Evolutionary conservation across 2,329 filamentous ascomycete genomes (phyloP), one percentile per base, ranked within the genome.

Genomic region (Fusarium udum): DNA sequence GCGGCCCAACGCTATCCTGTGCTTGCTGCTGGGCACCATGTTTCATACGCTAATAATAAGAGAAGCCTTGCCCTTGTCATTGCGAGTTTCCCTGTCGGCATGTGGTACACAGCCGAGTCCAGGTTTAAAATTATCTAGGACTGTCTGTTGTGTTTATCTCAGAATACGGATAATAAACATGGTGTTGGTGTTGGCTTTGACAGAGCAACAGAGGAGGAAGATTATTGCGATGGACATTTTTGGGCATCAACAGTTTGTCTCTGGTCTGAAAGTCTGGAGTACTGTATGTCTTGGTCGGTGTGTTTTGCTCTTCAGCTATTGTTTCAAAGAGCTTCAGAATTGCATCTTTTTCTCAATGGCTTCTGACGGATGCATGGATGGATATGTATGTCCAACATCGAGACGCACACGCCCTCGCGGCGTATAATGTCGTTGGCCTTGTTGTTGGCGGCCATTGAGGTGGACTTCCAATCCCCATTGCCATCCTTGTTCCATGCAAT

Each of bases 41-140:
- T 77, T 77, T 77, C 75, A 73, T 74, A 77, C 69, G 70, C 75
- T 76, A 76, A 76, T 74, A 74, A 74, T 64, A 68, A 74, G 63
- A 69, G 75, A 76, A 72, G 62, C 64, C 65, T 67, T 58, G 61
- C 69, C 73, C 71, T 69, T 76, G 73, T 65, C 57, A 69, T 42
- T 52, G 63, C 61, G 49, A 71, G 60, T 75, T 55, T 55, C 75
- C 71, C 64, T 76, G 70, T 63, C 65, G 72, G 61, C 67, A 75
- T 77, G 74, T 64, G 67, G 69, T 72, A 53, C 74, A 75, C 72
- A 75, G 73, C 73, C 69, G 67, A 67, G 63, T 62, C 60, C 52
- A 72, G 53, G 73, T 52, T 52, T 52, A 61, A 74, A 73, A 74
- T 74, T 74, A 74, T 72, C 68, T 74, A 72, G 68, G 67, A 74